Evolutionary conservation across 768 basidiomycete genomes (phyloP).

Genomic region (Cubamyces lactineus): DNA sequence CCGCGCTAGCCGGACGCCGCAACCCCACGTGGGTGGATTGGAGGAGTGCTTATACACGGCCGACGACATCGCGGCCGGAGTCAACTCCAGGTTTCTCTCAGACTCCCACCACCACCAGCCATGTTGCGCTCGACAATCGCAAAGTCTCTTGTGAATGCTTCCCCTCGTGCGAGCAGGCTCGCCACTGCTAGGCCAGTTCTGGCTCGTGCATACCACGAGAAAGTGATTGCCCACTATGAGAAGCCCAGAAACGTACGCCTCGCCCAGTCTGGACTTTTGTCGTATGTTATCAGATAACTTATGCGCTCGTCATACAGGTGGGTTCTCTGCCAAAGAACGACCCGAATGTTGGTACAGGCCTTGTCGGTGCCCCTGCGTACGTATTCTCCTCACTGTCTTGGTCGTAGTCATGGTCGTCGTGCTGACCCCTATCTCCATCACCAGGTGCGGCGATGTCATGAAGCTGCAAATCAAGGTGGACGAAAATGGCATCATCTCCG

Average conservation of each 20-base stretch:
- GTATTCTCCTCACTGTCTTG: slow-evolving; percentile 36
- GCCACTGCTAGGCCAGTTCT: slow-evolving; percentile 51
- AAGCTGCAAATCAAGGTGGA: slow-evolving; percentile 98
- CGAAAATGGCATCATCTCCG: slow-evolving; percentile 92
- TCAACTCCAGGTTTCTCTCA: slow-evolving; percentile 18
- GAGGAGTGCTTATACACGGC: slow-evolving; percentile 23
- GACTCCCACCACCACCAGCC: slow-evolving; percentile 43
- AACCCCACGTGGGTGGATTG: slow-evolving; percentile 21
- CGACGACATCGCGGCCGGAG: slow-evolving; percentile 20
- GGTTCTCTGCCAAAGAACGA: slow-evolving; percentile 95
- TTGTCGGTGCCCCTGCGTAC: slow-evolving; percentile 96
- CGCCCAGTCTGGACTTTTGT: slow-evolving; percentile 36
- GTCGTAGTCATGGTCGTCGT: not conserved
- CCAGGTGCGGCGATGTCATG: slow-evolving; percentile 97
- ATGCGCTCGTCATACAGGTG: slow-evolving; percentile 58
- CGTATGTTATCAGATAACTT: slow-evolving; percentile 62
- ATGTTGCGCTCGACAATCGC: slow-evolving; percentile 73
- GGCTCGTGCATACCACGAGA: slow-evolving; percentile 87
- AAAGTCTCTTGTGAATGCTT: slow-evolving; percentile 49
- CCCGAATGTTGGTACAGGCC: slow-evolving; percentile 91
- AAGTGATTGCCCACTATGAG: slow-evolving; percentile 98
- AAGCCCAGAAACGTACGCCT: slow-evolving; percentile 89
- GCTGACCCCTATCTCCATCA: slow-evolving; percentile 25
- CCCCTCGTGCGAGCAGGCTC: slow-evolving; percentile 47
- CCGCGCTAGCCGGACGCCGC: not conserved